A percentile compares a stretch with the other conserved stretches of the same genome.
These are phyloP conservation scores for Sclerotinia minor DNA, from an alignment of 2,329 filamentous ascomycete species.

Conservation along the genomic window DNA sequence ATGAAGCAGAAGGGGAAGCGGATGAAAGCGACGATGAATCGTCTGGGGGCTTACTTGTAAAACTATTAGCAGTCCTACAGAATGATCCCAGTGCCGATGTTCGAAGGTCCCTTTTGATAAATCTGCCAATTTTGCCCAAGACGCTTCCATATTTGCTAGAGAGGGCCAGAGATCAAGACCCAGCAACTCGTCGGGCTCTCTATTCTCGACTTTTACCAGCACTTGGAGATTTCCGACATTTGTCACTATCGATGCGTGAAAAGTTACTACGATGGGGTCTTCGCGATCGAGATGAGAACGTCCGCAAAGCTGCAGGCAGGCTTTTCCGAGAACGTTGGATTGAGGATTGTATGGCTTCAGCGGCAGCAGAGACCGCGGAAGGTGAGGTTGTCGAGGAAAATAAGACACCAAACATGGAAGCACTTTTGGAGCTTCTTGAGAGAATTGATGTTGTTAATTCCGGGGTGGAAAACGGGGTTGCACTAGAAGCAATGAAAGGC, in stretches of 20 bases:
- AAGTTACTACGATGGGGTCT: constrained; percentile 94
- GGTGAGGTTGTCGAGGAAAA: constrained; percentile 50
- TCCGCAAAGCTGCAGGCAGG: constrained; percentile 85
- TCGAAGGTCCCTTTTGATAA: constrained; percentile 80
- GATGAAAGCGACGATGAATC: constrained; percentile 70
- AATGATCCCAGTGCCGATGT: constrained; percentile 96
- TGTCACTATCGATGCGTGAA: constrained; percentile 91
- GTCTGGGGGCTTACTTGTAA: constrained; percentile 71
- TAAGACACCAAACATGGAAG: constrained; percentile 72
- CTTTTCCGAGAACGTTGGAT: constrained; percentile 97
- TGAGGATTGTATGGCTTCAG: constrained; percentile 79
- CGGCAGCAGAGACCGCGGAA: constrained; percentile 58
- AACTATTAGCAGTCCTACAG: constrained; percentile 83
- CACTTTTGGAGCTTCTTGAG: constrained; percentile 85
- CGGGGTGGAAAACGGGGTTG: constrained; percentile 85
- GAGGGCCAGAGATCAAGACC: constrained; percentile 84
- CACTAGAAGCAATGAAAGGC: constrained; percentile 88
- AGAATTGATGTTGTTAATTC: constrained; percentile 92
- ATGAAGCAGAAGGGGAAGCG: constrained; percentile 69
- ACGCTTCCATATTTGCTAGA: constrained; percentile 88
- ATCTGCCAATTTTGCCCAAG: constrained; percentile 79
- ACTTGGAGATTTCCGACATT: constrained; percentile 88
- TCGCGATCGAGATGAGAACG: constrained; percentile 89
- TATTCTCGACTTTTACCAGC: constrained; percentile 86
- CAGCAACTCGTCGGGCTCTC: constrained; percentile 77